Evolutionary conservation across 495 filamentous ascomycete genomes (phyloP).

Genomic region (Penicillium canariense): DNA sequence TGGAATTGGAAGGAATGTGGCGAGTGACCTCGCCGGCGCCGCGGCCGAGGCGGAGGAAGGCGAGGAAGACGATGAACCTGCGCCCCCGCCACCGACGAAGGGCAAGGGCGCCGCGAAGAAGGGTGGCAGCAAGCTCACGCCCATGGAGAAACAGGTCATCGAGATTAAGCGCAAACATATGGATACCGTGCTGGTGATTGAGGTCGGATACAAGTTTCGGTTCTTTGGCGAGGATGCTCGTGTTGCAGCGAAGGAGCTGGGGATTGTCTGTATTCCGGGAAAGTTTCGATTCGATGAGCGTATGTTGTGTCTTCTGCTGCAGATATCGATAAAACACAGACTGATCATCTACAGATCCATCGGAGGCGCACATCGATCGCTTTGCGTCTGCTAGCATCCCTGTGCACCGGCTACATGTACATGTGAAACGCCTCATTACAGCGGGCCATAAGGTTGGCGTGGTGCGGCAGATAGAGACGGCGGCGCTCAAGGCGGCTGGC

Average conservation of each 20-base stretch:
- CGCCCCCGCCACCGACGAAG: constrained; percentile 51
- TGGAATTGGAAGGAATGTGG: constrained; percentile 59
- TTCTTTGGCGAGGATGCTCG: constrained; percentile 98
- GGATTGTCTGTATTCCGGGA: constrained; percentile 95
- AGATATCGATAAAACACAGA: constrained; percentile 15
- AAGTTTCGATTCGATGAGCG: constrained; percentile 93
- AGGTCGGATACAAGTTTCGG: constrained; percentile 97
- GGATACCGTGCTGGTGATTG: constrained; percentile 84
- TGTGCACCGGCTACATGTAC: constrained; percentile 86
- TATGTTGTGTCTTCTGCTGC: constrained; percentile 22
- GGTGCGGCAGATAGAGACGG: constrained; percentile 94
- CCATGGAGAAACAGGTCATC: constrained; percentile 88
- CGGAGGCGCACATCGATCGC: constrained; percentile 86
- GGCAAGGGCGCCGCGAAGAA: constrained; percentile 60
- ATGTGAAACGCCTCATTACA: constrained; percentile 88
- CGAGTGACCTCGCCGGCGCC: constrained; percentile 53
- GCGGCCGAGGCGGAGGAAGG: constrained; percentile 45
- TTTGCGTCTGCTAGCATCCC: constrained; percentile 97
- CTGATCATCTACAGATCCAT: constrained; percentile 54
- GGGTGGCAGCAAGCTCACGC: constrained; percentile 74
- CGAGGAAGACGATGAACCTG: constrained; percentile 56
- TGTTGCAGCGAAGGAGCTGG: constrained; percentile 83
- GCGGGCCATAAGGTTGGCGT: constrained; percentile 96
- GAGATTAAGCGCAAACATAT: constrained; percentile 91
- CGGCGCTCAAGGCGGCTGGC: constrained; percentile 93